Percentiles rank a stretch among this genome's conserved stretches.
phyloP scores from a whole-genome alignment of 345 rosid genomes.

The Aegle marmelos region DNA sequence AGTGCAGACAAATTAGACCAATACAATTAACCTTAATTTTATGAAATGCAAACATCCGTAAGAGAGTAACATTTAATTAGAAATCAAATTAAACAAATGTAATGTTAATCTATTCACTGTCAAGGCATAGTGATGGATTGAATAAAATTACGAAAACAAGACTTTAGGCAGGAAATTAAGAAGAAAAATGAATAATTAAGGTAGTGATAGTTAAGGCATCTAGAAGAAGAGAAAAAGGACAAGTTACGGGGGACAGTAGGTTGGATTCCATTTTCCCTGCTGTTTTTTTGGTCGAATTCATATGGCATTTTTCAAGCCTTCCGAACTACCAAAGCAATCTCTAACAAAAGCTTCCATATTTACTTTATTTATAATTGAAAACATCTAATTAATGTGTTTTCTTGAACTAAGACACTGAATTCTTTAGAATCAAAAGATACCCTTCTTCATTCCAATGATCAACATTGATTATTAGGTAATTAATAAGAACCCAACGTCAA shows the following conservation, averaged over 20 bases:
- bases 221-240: constrained; percentile 23
- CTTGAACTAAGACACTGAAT: constrained; percentile 9
- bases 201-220: constrained; percentile 3
- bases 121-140: no score
- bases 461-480: no score
- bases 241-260: constrained; percentile 32
- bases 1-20: no score
- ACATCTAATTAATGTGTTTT: constrained; percentile 8
- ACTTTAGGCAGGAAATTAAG: neutral
- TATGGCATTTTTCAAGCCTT: constrained; percentile 30
- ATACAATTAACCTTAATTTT: no score
- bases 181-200: neutral
- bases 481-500: neutral
- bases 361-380: neutral
- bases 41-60: no score
- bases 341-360: neutral
- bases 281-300: constrained; percentile 35
- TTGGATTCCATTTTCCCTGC: constrained; percentile 29
- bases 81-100: no score
- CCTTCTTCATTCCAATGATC: neutral
- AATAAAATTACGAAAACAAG: no score
- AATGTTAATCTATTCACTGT: no score
- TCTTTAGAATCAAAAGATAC: constrained; percentile 16
- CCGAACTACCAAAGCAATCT: constrained; percentile 28
- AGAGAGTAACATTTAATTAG: no score